Base-by-base conservation (phyloP, 2,329 filamentous ascomycete genomes). In the Erysiphe pulchra region DNA sequence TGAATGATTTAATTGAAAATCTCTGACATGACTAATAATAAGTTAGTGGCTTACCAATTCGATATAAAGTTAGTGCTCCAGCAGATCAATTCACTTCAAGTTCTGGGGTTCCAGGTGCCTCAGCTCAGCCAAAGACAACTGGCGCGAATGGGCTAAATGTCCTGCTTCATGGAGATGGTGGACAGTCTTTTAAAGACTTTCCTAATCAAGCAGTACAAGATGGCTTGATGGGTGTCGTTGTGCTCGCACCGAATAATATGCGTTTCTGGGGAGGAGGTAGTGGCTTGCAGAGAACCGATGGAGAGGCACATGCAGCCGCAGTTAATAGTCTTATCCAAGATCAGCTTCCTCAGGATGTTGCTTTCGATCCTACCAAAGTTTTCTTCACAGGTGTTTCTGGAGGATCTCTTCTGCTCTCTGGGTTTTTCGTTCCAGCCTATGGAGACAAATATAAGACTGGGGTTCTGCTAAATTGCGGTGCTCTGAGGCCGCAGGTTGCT, bases 111-210 rank as follows among this genome's bases (percentile, higher is more conserved):
- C 54, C 61, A n/a, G 69, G 68, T 33, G 68, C 53, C 8, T 48
- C 56, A 10, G 50, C 54, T 44, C 18, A 59, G 56, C 44, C 48
- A 39, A 53, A 53, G 30, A 47, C 53, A 18, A 51, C 51, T 0
- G 63, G 65, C 5, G 50, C 58, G 7, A 58, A 69, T 30, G 69
- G 68, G 44, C 60, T 71, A 7, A 74, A 74, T 51, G 65, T 75
- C 13, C 63, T 75, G 33, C 63, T 75, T 3, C 71, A 75, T 54
- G 70, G 70, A 44, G 71, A 75, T 53, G 70, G 71, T 38, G 71
- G 71, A 7, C 66, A 71, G 52, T 70, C 67, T 12, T 52, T 84
- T 77, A 56, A 94, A 84, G n/a, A 95, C 67, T 41, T 94, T 71
- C 49, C 70, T 73, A 59, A 84, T 80, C 32, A 93, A 64, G 4